Conservation (phyloP, 345 rosid species). For the Lepidium africanum region DNA sequence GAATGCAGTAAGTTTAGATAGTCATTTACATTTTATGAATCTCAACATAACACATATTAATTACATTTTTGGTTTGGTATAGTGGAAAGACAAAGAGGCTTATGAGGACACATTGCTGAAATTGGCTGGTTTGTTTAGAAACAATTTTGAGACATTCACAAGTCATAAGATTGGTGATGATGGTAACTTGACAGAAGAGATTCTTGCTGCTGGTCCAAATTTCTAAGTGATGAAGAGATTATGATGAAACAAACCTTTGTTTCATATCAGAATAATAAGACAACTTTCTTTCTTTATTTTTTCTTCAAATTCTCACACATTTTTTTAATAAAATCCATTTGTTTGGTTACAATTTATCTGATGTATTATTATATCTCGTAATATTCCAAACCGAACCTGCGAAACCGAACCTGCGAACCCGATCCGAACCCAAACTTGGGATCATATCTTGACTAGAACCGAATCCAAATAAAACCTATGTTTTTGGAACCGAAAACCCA, state of each 20-base stretch:
- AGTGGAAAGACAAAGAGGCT: slow-evolving; percentile 81
- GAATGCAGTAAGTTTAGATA: slow-evolving; percentile 57
- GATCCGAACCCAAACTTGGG: too few relatives aligned
- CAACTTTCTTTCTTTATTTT: neutral
- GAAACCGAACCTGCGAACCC: too few relatives aligned
- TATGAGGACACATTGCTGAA: slow-evolving; percentile 69
- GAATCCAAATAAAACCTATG: too few relatives aligned
- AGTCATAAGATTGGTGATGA: slow-evolving; percentile 69
- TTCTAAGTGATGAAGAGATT: slow-evolving; percentile 24
- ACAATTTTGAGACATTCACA: slow-evolving; percentile 72
- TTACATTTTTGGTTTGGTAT: neutral
- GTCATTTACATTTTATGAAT: neutral
- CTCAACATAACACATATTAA: neutral
- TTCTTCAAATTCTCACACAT: neutral
- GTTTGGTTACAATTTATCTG: neutral
- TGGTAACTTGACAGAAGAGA: slow-evolving; percentile 63
- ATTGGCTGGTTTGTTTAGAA: slow-evolving; percentile 75
- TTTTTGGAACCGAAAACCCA: too few relatives aligned
- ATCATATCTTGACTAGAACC: too few relatives aligned
- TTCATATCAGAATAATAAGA: neutral
- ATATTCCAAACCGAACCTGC: too few relatives aligned
- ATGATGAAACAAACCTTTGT: neutral
- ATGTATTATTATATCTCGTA: neutral
- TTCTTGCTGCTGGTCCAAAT: slow-evolving; percentile 78
- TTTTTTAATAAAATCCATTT: neutral